Conservation (phyloP, 768 basidiomycete genomes). For the Dentipellis sp. region DNA sequence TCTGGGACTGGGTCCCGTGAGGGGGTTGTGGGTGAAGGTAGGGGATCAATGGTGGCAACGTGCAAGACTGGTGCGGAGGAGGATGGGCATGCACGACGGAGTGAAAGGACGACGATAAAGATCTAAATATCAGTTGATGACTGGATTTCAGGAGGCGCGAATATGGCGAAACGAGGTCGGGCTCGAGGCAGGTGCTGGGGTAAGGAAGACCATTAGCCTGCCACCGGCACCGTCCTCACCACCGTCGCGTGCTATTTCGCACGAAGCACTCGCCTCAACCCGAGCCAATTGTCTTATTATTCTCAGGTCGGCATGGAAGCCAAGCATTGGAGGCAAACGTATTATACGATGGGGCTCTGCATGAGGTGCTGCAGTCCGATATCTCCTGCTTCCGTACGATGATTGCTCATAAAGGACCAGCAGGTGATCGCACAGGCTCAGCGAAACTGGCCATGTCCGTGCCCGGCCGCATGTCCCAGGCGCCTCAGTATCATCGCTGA, state of each 20-base stretch:
- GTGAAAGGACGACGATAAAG: conserved; percentile 6
- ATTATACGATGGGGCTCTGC: too few species aligned
- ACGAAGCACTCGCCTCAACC: conserved; percentile 1
- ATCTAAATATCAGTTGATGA: conserved; percentile 11
- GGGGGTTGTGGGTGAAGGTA: conserved; percentile 16
- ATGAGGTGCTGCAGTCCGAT: too few species aligned
- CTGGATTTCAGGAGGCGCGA: neutral
- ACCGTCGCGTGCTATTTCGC: conserved; percentile 12
- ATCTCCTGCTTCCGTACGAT: too few species aligned
- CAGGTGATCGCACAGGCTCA: too few species aligned
- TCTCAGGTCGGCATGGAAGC: too few species aligned
- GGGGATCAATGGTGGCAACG: conserved; percentile 17
- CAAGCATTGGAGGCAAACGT: too few species aligned
- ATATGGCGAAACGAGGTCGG: conserved; percentile 5
- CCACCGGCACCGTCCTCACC: neutral
- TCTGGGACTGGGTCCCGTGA: conserved; percentile 15
- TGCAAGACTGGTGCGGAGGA: conserved; percentile 10
- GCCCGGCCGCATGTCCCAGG: neutral
- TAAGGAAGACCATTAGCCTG: neutral
- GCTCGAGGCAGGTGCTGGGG: conserved; percentile 1
- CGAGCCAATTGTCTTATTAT: too few species aligned
- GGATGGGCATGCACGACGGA: conserved; percentile 11
- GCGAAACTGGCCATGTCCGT: too few species aligned
- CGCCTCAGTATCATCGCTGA: neutral
- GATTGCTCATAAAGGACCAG: too few species aligned